These are phyloP conservation scores for Fusarium sp. DNA, from an alignment of 2,329 filamentous ascomycete species.

Conservation along the genomic window DNA sequence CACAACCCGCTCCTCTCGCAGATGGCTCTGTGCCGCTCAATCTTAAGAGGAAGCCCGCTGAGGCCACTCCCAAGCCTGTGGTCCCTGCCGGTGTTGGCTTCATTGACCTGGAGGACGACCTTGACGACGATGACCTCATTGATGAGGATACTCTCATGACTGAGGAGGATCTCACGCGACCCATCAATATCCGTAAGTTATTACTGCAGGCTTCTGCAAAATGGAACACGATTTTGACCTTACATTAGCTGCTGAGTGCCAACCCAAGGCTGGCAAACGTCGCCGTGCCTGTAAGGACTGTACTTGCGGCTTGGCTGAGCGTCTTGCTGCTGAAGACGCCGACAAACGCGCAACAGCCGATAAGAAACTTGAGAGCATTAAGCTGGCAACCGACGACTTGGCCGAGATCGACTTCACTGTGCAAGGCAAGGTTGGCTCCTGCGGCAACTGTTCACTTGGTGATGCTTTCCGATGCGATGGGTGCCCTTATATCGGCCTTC, in stretches of 20 bases:
- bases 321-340: constrained; percentile 86
- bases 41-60: constrained; percentile 61
- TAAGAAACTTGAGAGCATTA: constrained; percentile 75
- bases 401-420: constrained; percentile 94
- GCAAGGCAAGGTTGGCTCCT: constrained; percentile 95
- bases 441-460: constrained; percentile 92
- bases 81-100: constrained; percentile 73
- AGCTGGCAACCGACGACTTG: constrained; percentile 82
- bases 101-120: constrained; percentile 75
- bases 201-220: neutral
- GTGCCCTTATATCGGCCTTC: constrained; percentile 88
- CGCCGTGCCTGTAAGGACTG: constrained; percentile 98
- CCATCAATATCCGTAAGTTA: constrained; percentile 82
- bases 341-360: constrained; percentile 76
- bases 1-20: constrained; percentile 31
- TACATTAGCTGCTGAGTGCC: constrained; percentile 80
- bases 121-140: constrained; percentile 85
- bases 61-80: constrained; percentile 57
- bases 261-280: constrained; percentile 87
- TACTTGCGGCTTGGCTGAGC: constrained; percentile 90
- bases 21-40: constrained; percentile 48
- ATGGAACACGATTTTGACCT: constrained; percentile 21
- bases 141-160: constrained; percentile 90
- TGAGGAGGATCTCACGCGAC: constrained; percentile 83
- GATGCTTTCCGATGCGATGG: constrained; percentile 86